Conservation (phyloP, 139 green algal genomes). For the Helicosporidium sp. region DNA sequence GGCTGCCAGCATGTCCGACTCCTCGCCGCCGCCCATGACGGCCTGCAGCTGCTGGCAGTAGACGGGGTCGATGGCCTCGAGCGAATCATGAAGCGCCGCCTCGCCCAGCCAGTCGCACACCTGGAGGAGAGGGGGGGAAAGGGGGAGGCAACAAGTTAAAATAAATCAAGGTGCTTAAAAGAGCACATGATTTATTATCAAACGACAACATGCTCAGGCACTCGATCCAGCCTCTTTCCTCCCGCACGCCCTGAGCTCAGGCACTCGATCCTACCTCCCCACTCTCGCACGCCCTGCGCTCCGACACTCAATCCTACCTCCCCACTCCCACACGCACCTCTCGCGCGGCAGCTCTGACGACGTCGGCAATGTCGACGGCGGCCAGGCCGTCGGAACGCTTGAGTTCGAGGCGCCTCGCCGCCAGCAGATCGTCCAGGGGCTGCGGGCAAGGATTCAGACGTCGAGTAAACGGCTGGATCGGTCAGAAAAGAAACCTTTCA, state of each 20-base stretch:
- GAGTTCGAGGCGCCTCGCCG: background rate
- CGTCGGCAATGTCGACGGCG: background rate
- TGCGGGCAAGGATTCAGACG: background rate
- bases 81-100: background rate
- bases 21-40: background rate
- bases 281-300: background rate
- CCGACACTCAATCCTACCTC: background rate
- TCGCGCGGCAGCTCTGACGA: background rate
- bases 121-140: background rate
- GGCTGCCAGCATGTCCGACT: background rate
- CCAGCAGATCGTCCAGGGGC: background rate
- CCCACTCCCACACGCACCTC: background rate
- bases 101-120: background rate
- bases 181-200: too few species aligned
- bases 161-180: too few species aligned
- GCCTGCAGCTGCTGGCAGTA: background rate
- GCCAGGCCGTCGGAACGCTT: background rate
- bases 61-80: background rate
- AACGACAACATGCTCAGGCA: background rate
- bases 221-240: background rate
- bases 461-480: background rate
- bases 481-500: too few species aligned
- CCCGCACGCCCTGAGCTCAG: background rate
- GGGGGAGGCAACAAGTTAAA: background rate
- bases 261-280: background rate